Conservation (phyloP, 2,329 filamentous ascomycete species). For the Aspergillus nomiae region DNA sequence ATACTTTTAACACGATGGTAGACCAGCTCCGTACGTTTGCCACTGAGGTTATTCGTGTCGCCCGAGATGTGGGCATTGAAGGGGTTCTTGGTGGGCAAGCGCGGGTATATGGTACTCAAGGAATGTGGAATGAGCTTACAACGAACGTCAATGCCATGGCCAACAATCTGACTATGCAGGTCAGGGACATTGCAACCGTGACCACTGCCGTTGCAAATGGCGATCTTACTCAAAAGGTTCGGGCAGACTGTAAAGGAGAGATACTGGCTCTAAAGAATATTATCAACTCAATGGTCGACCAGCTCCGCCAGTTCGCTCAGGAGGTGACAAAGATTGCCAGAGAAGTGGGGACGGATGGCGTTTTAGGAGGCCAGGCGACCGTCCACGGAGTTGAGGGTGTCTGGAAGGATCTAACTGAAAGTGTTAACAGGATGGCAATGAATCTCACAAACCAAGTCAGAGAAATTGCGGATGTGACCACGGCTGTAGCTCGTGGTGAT, state of each 20-base stretch:
- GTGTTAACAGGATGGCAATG: conserved; percentile 68
- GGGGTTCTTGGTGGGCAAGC: conserved; percentile 99
- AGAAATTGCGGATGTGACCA: conserved; percentile 90
- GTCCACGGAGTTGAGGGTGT: conserved; percentile 67
- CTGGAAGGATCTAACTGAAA: conserved; percentile 68
- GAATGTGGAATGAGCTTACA: conserved; percentile 97
- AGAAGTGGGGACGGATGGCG: conserved; percentile 66
- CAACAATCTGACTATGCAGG: conserved; percentile 85
- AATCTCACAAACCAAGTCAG: conserved; percentile 71
- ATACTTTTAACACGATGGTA: conserved; percentile 99
- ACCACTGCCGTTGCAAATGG: conserved; percentile 95
- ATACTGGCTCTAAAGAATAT: conserved; percentile 1
- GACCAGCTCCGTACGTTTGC: conserved; percentile 94
- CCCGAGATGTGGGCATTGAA: conserved; percentile 94
- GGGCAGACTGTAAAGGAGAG: background rate
- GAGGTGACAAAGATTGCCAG: conserved; percentile 93
- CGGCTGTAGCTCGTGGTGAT: conserved; percentile 92
- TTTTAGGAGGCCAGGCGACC: conserved; percentile 63
- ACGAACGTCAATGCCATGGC: conserved; percentile 96
- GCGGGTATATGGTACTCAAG: conserved; percentile 87
- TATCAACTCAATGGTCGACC: conserved; percentile 55
- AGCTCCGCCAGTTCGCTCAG: conserved; percentile 92
- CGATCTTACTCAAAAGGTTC: conserved; percentile 67
- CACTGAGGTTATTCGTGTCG: conserved; percentile 85
- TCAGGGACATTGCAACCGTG: conserved; percentile 95